Evolutionary conservation across 805 yeast genomes (phyloP), one percentile per base, ranked within the genome.

Genomic region (Debaryomyces prosopidis): DNA sequence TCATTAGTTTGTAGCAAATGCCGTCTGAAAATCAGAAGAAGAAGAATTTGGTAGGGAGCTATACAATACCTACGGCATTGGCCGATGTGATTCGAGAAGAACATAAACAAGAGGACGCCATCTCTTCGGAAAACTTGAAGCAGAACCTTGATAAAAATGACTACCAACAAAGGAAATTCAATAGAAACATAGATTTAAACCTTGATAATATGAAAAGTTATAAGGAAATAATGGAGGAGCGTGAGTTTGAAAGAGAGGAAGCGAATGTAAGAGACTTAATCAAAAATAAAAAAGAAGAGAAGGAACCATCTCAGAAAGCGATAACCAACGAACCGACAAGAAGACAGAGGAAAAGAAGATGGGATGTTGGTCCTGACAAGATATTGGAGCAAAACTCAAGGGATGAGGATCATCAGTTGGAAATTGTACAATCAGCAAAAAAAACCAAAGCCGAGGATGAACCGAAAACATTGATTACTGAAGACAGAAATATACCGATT

Each of bases 281-380:
- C 36, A 52, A 56, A 39, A 52, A 54, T 40, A 52, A 55, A 23
- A 38, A 52, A 20, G 51, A 49, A n/a, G 54, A 47, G 40, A 23
- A 23, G 26, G 31, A 14, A 23, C 32, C 20, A 32, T 7, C 34
- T 40, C 49, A 16, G n/a, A 43, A 26, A 11, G 26, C 26, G 10
- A 23, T 23, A 23, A 20, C 18, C 19, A 10, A 34, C n/a, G 36
- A 39, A 30, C 36, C 36, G 16, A 48, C 51, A 6, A 27, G 5
- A n/a, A 57, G 62, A 39, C 50, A 45, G 30, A 48, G 67, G 31
- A 68, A 69, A 49, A 64, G 70, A 39, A 54, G 81, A 49, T 75
- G 79, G 76, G 80, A 75, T 50, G 79, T 76, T 1, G 60, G 66
- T 1, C 69, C 68, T 3, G 69, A 62, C 40, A 11, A 30, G 11